Evolutionary conservation across 768 basidiomycete species (phyloP), one percentile per base, ranked within the genome.

Genomic region (Suillus fuscotomentosus): DNA sequence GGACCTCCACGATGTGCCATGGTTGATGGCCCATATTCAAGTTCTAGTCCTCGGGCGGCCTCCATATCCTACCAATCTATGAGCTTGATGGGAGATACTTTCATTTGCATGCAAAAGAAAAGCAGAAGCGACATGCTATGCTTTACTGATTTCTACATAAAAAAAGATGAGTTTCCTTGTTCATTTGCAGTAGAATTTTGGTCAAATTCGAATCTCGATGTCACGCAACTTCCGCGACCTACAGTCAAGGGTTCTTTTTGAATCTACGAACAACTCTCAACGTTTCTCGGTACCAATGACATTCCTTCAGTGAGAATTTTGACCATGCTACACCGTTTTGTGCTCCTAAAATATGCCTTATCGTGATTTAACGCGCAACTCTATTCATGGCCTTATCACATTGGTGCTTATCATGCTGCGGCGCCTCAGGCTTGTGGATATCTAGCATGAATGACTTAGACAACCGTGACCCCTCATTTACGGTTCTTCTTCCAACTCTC

Each of bases 261-360:
- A 54, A n/a, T 54, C 20, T n/a, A 36, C 11, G 41, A 39, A 31
- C 10, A 11, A 17, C 15, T 24, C 15, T 24, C 8, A 1, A 10
- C 15, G 38, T 20, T 41, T 39, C 39, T 42, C 57, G 56, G 56
- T 27, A 57, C 22, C 56, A 57, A 57, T 57, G 56, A 0, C 41
- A 54, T 59, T 20, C 15, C 24, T 20, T 8, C 27, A 17, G 57
- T 59, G 39, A 31, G 57, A 59, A 59, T 17, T 41, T 42, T 10
- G 24, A 43, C 24, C 14, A 13, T 24, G 56, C 24, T 27, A 24
- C 56, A 10, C 24, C 24, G 15, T 39, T 41, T 31, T 59, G 57
- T 59, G 24, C 24, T 59, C 57, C 24, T 59, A 59, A 59, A 59
- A 59, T 59, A 59, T 20, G 41, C 27, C 57, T 59, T 59, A 59